Conservation (phyloP, 78 protist genomes). For the Fonticula alba region DNA sequence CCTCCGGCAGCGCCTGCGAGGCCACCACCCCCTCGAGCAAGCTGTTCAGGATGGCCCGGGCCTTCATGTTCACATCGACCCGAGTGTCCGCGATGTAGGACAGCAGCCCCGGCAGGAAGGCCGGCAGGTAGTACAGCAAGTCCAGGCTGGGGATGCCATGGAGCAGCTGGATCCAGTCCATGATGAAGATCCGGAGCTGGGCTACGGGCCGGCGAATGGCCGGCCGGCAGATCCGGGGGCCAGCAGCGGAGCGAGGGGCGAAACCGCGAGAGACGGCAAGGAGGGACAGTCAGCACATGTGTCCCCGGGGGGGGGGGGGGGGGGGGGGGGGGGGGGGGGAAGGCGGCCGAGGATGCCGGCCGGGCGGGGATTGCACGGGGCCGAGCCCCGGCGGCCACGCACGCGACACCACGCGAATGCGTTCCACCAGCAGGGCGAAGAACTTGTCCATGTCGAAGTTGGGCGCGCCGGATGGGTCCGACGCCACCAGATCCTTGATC, state of each 20-base stretch:
- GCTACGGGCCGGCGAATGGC: background rate
- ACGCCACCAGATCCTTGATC: slow-evolving; percentile 15
- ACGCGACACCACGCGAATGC: slow-evolving; percentile 8
- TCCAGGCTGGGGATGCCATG: slow-evolving; percentile 58
- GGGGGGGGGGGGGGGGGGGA: no score
- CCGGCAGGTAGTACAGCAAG: slow-evolving; percentile 54
- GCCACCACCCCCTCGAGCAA: no score
- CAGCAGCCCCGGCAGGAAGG: slow-evolving; percentile 67
- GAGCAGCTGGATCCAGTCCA: slow-evolving; percentile 61
- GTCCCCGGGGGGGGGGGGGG: no score
- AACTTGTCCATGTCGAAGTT: slow-evolving; percentile 32
- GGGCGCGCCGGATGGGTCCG: background rate
- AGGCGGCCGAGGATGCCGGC: no score
- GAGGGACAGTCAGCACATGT: background rate
- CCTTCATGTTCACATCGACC: no score
- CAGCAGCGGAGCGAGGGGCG: background rate
- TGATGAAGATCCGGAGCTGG: slow-evolving; percentile 16
- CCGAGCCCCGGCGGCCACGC: no score
- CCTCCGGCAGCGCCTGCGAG: no score
- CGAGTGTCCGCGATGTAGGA: no score
- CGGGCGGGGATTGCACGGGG: no score
- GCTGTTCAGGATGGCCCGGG: no score
- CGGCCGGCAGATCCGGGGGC: background rate
- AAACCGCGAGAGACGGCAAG: background rate
- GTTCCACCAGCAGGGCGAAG: slow-evolving; percentile 43